Base-by-base conservation (phyloP, 2,329 filamentous ascomycete species). In the Paraconiothyrium brasiliense region DNA sequence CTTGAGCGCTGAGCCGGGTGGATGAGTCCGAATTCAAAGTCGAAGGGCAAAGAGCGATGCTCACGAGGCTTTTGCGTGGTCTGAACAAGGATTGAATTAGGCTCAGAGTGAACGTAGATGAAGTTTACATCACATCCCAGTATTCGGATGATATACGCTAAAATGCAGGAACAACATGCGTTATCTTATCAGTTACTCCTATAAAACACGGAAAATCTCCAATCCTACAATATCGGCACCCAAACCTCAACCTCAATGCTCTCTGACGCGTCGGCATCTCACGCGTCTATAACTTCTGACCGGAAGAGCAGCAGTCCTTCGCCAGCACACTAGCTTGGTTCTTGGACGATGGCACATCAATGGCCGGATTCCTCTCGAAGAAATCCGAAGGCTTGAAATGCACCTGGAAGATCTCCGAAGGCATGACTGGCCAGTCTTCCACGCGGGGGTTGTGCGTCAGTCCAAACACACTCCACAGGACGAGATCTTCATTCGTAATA, bases 401-500 rank as follows among this genome's bases (percentile, higher is more conserved):
- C 5, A 85, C 66, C 63, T 81, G 78, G 63, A 83, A 80, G 41
- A 83, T 82, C 63, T 85, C 83, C 1, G 78, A 75, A 0, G 83
- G 83, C 80, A 82, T 82, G 27, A 85, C 82, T 3, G 83, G 83
- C 80, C 81, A 85, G 63, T 84, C 83, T 66, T 85, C 83, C 2
- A 76, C 74, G 24, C 83, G 66, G 8, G 83, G 83, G 59, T 84
- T 85, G 64, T 85, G 84, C 27, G 83, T 85, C 57, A 84, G 66
- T 0, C 82, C 83, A 72, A 85, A 85, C 0, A 81, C 79, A 59
- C 76, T 80, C 82, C 83, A 85, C 0, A 85, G 67, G 2, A 86
- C 83, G 3, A 85, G 69, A 65, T 86, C 84, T 16, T 79, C 76
- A 60, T 84, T 72, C 9, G 72, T 67, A 0, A 83, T 78, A 9